Evolutionary conservation across 2,329 filamentous ascomycete species (phyloP).

Genomic region (Alternaria angustiovoidea): DNA sequence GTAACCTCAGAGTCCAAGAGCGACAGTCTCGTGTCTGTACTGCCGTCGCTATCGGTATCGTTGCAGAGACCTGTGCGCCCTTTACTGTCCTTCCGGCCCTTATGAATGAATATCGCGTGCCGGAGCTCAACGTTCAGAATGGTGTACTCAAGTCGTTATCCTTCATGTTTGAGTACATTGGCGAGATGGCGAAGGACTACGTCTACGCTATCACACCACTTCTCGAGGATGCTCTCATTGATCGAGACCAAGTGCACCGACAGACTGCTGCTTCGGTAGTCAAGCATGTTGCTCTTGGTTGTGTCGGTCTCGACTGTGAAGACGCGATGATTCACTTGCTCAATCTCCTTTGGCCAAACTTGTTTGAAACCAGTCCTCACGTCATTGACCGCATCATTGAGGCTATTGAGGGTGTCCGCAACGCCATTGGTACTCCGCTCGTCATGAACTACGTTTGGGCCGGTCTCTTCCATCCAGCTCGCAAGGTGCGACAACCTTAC

Average conservation of each 20-base stretch:
- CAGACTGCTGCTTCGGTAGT: conserved; percentile 97
- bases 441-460: conserved; percentile 99
- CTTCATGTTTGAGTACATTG: conserved; percentile 99
- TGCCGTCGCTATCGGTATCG: conserved; percentile 96
- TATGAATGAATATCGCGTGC: conserved; percentile 99
- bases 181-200: conserved; percentile 99
- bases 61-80: conserved; percentile 96
- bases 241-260: conserved; percentile 96
- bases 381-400: conserved; percentile 98
- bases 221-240: conserved; percentile 95
- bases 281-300: conserved; percentile 96
- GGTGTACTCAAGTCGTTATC: conserved; percentile 96
- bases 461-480: conserved; percentile 93
- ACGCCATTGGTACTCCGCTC: conserved; percentile 89
- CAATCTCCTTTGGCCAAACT: conserved; percentile 93
- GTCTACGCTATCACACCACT: conserved; percentile 97
- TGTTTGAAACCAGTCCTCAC: conserved; percentile 97
- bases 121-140: conserved; percentile 98
- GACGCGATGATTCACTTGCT: conserved; percentile 98
- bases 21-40: conserved; percentile 98
- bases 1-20: conserved; percentile 96
- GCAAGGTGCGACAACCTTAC: conserved; percentile 93
- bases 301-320: conserved; percentile 97
- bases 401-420: conserved; percentile 93
- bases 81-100: conserved; percentile 98